Conservation (phyloP, 176 grass and related monocot species). For the Zea luxurians region DNA sequence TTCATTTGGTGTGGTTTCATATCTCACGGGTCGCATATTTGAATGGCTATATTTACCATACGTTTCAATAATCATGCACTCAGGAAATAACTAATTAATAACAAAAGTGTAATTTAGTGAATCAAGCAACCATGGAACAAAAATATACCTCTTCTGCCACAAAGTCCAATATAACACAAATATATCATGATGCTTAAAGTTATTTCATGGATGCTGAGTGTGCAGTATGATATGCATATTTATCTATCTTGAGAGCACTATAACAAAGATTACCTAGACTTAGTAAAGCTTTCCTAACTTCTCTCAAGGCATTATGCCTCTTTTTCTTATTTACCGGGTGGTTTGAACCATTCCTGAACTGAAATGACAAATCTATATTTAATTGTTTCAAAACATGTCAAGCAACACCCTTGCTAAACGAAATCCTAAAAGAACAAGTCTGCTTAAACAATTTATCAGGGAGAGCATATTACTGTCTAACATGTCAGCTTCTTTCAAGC, state of each 20-base stretch:
- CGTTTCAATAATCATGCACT: no score
- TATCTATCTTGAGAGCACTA: neutral
- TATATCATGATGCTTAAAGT: slow-evolving; percentile 26
- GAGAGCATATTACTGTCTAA: neutral
- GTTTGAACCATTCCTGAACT: slow-evolving; percentile 31
- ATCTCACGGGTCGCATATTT: no score
- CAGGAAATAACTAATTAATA: no score
- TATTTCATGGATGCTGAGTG: slow-evolving; percentile 23
- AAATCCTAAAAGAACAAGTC: neutral
- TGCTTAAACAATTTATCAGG: neutral
- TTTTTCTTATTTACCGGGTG: slow-evolving; percentile 36
- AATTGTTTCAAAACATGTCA: neutral
- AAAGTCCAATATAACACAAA: neutral
- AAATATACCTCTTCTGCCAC: neutral
- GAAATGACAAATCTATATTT: slow-evolving; percentile 74
- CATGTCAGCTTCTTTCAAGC: neutral
- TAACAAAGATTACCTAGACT: slow-evolving; percentile 50
- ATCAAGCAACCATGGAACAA: slow-evolving; percentile 25
- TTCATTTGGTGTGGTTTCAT: no score
- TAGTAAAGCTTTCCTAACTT: slow-evolving; percentile 59
- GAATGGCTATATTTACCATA: no score
- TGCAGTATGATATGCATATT: neutral
- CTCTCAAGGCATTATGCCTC: slow-evolving; percentile 58
- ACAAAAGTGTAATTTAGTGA: neutral
- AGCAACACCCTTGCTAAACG: neutral